phyloP scores from a whole-genome alignment of 805 yeast genomes.

The Barnettozyma vustinii region DNA sequence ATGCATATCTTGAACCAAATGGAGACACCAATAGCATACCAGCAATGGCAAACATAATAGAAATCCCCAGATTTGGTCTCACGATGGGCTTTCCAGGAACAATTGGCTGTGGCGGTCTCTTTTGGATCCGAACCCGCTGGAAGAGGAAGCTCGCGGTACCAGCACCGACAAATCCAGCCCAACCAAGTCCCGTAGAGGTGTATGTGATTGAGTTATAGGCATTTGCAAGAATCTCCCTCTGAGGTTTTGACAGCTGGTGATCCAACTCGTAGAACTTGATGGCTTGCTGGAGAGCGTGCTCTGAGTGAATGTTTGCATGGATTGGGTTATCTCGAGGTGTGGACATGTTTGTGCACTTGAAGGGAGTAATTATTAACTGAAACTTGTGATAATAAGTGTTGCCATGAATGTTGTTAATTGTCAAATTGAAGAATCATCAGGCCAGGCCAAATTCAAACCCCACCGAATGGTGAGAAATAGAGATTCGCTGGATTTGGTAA shows the following conservation, averaged over 20 bases:
- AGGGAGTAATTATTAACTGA: no score
- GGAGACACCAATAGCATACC: conserved; percentile 33
- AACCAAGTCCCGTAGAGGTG: conserved; percentile 32
- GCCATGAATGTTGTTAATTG: no score
- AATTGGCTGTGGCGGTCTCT: background rate
- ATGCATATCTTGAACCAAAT: conserved; percentile 27
- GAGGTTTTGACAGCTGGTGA: conserved; percentile 33
- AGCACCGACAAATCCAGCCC: conserved; percentile 37
- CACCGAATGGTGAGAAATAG: no score
- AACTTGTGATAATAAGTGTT: no score
- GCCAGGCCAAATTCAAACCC: no score
- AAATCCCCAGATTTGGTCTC: conserved; percentile 35
- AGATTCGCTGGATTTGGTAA: no score
- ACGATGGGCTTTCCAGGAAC: conserved; percentile 27
- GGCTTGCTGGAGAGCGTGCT: conserved; percentile 35
- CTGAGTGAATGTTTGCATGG: conserved; percentile 1
- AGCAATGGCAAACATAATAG: conserved; percentile 37
- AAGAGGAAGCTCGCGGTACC: conserved; percentile 38
- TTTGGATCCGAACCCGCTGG: conserved; percentile 23
- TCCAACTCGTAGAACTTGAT: conserved; percentile 46
- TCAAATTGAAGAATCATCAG: no score
- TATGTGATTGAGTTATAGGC: conserved; percentile 33
- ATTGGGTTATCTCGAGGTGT: background rate
- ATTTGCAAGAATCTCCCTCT: conserved; percentile 37
- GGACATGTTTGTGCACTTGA: background rate